These are phyloP conservation scores for Inonotus obliquus DNA, from an alignment of 1,284 basidiomycete genomes.

Conservation along the genomic window DNA sequence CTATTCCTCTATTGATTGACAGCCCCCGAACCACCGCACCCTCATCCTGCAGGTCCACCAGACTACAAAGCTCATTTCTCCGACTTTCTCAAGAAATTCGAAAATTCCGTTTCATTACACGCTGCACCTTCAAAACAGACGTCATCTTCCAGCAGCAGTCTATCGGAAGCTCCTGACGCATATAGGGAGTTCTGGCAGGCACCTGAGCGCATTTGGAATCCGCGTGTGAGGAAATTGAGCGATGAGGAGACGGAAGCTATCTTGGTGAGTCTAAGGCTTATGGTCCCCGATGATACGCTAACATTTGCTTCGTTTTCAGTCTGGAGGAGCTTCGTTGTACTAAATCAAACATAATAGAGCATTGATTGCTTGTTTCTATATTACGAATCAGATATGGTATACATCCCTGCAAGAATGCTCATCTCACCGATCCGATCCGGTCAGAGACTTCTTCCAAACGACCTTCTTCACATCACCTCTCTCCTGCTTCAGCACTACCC, in stretches of 20 bases:
- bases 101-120: slow-evolving; percentile 31
- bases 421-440: too few relatives aligned
- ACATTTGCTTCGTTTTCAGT: slow-evolving; percentile 37
- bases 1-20: too few relatives aligned
- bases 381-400: background rate
- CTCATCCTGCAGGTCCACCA: slow-evolving; percentile 73
- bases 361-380: too few relatives aligned
- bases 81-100: slow-evolving; percentile 51
- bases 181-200: slow-evolving; percentile 78
- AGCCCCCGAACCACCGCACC: slow-evolving; percentile 58
- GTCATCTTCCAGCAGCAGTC: slow-evolving; percentile 19
- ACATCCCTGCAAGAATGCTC: too few relatives aligned
- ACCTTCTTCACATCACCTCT: too few relatives aligned
- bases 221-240: slow-evolving; percentile 47
- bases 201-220: slow-evolving; percentile 65
- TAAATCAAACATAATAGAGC: too few relatives aligned
- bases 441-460: too few relatives aligned
- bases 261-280: slow-evolving; percentile 48
- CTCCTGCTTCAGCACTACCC: too few relatives aligned
- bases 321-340: slow-evolving; percentile 63
- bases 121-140: slow-evolving; percentile 2
- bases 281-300: background rate
- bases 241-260: slow-evolving; percentile 77
- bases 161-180: slow-evolving; percentile 25
- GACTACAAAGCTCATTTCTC: slow-evolving; percentile 64